Conservation (phyloP, 208 protist species). For the Balamuthia mandrillaris region DNA sequence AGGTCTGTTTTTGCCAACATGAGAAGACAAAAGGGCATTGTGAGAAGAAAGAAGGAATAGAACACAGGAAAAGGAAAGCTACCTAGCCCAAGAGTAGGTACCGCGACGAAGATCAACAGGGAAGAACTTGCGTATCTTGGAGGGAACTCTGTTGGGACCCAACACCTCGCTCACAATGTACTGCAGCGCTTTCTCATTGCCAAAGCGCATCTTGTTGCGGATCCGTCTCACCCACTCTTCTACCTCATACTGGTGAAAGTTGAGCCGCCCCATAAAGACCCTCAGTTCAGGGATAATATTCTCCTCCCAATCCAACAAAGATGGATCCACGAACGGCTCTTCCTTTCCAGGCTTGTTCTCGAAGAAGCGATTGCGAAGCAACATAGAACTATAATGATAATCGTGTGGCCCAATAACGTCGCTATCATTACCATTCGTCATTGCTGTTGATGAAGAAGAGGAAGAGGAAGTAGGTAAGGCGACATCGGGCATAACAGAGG, state of each 20-base stretch:
- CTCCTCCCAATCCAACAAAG: constrained; percentile 32
- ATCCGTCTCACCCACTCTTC: constrained; percentile 24
- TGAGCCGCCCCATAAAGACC: neutral
- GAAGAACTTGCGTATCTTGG: neutral
- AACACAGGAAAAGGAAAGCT: too few relatives aligned
- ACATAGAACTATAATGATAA: neutral
- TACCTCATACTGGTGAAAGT: constrained; percentile 6
- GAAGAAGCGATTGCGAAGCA: neutral
- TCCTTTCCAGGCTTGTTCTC: neutral
- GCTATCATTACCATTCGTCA: neutral
- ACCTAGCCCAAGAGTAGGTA: too few relatives aligned
- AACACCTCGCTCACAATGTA: neutral
- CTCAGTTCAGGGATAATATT: constrained; percentile 17
- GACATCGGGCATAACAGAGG: neutral
- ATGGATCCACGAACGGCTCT: neutral
- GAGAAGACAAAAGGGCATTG: neutral
- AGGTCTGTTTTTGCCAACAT: neutral
- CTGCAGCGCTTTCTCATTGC: constrained; percentile 7
- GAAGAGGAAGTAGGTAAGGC: neutral
- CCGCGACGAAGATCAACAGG: neutral
- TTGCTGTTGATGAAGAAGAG: neutral
- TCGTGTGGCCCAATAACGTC: neutral
- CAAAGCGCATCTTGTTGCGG: neutral
- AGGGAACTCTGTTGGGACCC: neutral
- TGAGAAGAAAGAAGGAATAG: neutral